Evolutionary conservation across 176 grass and related monocot genomes (phyloP).

Genomic region (Canna indica): DNA sequence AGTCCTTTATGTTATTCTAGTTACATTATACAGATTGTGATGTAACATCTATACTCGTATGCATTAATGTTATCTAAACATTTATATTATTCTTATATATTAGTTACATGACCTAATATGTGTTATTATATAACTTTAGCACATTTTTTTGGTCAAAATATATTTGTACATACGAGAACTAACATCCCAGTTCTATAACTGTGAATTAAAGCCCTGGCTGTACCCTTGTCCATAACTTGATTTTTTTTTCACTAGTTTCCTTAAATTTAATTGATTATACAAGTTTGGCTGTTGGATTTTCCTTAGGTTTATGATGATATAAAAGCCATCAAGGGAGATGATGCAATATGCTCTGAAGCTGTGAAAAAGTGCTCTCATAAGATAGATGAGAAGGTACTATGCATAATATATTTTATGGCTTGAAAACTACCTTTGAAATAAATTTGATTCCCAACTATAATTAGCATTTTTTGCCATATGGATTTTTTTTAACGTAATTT

Average conservation of each 20-base stretch:
- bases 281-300: slow-evolving; percentile 8
- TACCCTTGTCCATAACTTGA: neutral
- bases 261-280: neutral
- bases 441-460: neutral
- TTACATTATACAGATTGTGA: no score
- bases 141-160: neutral
- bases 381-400: slow-evolving; percentile 27
- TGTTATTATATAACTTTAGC: neutral
- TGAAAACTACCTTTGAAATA: neutral
- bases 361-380: slow-evolving; percentile 16
- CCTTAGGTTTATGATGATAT: slow-evolving; percentile 28
- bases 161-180: neutral
- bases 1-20: no score
- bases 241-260: neutral
- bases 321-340: slow-evolving; percentile 15
- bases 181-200: neutral
- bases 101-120: neutral
- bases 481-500: no score
- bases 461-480: neutral
- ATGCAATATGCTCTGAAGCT: slow-evolving; percentile 19
- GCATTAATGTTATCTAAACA: neutral
- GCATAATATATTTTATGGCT: neutral
- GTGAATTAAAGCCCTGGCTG: neutral
- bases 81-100: neutral
- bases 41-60: neutral